These are phyloP conservation scores for Magnaporthales sp. DNA, from an alignment of 2,329 filamentous ascomycete species.

Conservation along the genomic window DNA sequence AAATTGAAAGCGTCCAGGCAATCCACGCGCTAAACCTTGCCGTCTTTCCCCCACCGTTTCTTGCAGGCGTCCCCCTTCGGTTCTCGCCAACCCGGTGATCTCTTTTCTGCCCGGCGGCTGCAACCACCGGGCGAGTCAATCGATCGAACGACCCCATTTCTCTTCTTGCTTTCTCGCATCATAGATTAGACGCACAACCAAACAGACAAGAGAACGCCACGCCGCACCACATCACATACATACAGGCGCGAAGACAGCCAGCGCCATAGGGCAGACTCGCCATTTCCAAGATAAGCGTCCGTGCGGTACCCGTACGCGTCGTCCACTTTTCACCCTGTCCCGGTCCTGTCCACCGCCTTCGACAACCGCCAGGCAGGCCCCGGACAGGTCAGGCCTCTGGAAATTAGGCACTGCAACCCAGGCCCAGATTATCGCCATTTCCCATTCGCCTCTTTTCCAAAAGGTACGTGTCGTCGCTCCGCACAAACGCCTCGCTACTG, in stretches of 20 bases:
- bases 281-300: slow-evolving; percentile 4
- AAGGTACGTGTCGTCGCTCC: not conserved
- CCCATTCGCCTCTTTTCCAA: not conserved
- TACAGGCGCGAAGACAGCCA: not conserved
- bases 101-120: not conserved
- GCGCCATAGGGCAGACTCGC: not conserved
- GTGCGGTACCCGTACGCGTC: slow-evolving; percentile 1
- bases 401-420: slow-evolving; percentile 8
- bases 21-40: not conserved
- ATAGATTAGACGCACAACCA: not conserved
- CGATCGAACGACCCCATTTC: not conserved
- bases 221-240: not conserved
- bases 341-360: not conserved
- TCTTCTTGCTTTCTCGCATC: not conserved
- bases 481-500: not conserved
- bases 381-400: slow-evolving; percentile 3
- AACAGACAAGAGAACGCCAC: not conserved
- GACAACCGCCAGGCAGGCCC: not conserved
- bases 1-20: not conserved
- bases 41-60: not conserved
- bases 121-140: not conserved
- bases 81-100: not conserved
- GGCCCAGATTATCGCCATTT: slow-evolving; percentile 2
- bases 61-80: not conserved
- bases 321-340: not conserved